Conservation (phyloP, 1,284 basidiomycete species). For the Ceratobasidium sp. region DNA sequence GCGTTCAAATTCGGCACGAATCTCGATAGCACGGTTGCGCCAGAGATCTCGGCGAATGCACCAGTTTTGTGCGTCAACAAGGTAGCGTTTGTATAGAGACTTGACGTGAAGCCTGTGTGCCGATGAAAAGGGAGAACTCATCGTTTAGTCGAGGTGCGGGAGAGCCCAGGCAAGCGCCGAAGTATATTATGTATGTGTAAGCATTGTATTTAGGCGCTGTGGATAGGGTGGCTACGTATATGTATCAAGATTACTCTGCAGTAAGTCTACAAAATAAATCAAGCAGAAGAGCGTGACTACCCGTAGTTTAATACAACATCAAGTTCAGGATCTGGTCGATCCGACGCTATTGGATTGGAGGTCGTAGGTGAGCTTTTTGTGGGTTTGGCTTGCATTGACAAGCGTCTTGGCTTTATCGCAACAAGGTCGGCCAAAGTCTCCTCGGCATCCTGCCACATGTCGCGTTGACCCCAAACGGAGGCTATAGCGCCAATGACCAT, state of each 20-base stretch:
- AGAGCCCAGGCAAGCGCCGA: not conserved
- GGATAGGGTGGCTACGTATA: conserved; percentile 28
- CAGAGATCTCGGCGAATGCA: conserved; percentile 86
- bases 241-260: conserved; percentile 6
- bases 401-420: conserved; percentile 1
- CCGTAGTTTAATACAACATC: conserved; percentile 42
- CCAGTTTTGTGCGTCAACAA: conserved; percentile 92
- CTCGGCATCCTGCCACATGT: conserved; percentile 49
- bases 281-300: conserved; percentile 11
- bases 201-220: not conserved
- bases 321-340: conserved; percentile 30
- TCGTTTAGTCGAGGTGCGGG: conserved; percentile 42
- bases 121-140: conserved; percentile 71
- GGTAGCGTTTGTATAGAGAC: conserved; percentile 88
- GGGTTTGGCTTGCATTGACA: not conserved
- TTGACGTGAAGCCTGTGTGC: conserved; percentile 91
- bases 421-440: conserved; percentile 30
- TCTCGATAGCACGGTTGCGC: conserved; percentile 85
- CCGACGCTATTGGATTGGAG: not conserved
- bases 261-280: not conserved
- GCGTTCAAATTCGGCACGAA: conserved; percentile 91
- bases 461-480: conserved; percentile 48
- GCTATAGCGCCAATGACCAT: conserved; percentile 47
- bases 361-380: not conserved
- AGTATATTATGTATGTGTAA: conserved; percentile 10